These are phyloP conservation scores for Schoenoplectus triqueter DNA, from an alignment of 202 grass and related monocot species.

Conservation along the genomic window DNA sequence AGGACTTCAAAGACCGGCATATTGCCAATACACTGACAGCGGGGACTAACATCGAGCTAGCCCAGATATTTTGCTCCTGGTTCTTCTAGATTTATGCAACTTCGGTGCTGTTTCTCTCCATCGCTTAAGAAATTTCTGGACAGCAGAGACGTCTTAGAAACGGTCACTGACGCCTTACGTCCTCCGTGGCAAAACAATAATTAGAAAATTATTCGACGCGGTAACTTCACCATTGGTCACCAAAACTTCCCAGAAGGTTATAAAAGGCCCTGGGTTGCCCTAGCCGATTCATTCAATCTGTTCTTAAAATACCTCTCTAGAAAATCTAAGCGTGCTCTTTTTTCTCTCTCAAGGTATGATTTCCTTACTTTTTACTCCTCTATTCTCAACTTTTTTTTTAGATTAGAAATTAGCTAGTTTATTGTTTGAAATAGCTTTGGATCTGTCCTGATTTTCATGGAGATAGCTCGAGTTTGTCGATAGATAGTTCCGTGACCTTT, in stretches of 20 bases:
- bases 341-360: slow-evolving; percentile 9
- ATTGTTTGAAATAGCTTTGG: background rate
- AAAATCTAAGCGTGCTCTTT: background rate
- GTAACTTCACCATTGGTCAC: slow-evolving; percentile 11
- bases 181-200: slow-evolving; percentile 20
- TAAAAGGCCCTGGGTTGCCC: background rate
- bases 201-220: slow-evolving; percentile 2
- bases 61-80: background rate
- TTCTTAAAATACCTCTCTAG: background rate
- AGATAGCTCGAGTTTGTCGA: background rate
- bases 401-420: background rate
- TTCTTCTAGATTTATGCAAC: slow-evolving; percentile 8
- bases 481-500: background rate
- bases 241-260: background rate
- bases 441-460: background rate
- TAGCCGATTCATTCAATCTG: background rate
- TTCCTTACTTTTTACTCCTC: background rate
- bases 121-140: background rate
- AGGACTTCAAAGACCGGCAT: background rate
- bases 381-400: background rate
- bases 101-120: background rate
- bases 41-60: background rate
- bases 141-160: background rate
- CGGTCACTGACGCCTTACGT: background rate
- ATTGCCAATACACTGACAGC: background rate